Conservation (phyloP, 1,139 yeast genomes). For the Hanseniaspora gamundiae region DNA sequence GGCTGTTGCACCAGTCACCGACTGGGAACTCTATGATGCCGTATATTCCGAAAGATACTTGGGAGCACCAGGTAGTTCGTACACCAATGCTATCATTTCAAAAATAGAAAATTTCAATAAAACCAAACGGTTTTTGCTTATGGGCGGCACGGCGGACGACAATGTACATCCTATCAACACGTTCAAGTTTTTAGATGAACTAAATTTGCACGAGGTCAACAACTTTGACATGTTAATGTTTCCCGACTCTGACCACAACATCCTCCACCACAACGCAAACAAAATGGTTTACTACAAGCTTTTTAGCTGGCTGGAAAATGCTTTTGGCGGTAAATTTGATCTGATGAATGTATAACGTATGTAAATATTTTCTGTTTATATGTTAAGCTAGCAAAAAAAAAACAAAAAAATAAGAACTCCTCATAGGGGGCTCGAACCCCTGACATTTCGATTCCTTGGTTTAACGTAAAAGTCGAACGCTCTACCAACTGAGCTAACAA, state of each 20-base stretch:
- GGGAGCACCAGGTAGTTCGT: conserved; percentile 46
- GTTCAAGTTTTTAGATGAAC: conserved; percentile 55
- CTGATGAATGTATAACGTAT: too few species aligned
- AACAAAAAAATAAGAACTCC: neutral
- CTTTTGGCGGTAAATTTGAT: conserved; percentile 46
- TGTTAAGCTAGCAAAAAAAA: conserved; percentile 1
- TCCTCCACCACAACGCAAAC: conserved; percentile 68
- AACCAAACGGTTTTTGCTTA: conserved; percentile 53
- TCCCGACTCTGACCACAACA: conserved; percentile 89
- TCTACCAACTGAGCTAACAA: conserved; percentile 28
- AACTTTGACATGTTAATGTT: conserved; percentile 85
- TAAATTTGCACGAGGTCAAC: conserved; percentile 50
- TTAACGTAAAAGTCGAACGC: conserved; percentile 25
- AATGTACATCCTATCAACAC: conserved; percentile 92
- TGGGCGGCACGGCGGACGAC: conserved; percentile 97
- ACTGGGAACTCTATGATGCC: conserved; percentile 71
- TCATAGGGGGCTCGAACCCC: conserved; percentile 29
- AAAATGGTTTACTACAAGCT: conserved; percentile 64
- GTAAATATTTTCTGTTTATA: too few species aligned
- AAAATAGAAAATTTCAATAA: conserved; percentile 37
- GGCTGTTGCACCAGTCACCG: conserved; percentile 86
- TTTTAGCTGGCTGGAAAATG: conserved; percentile 56
- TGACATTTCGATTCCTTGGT: conserved; percentile 27
- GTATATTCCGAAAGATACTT: conserved; percentile 86
- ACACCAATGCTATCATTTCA: conserved; percentile 32